These are phyloP conservation scores for Mycena polygramma DNA, from an alignment of 768 basidiomycete species.

Conservation along the genomic window DNA sequence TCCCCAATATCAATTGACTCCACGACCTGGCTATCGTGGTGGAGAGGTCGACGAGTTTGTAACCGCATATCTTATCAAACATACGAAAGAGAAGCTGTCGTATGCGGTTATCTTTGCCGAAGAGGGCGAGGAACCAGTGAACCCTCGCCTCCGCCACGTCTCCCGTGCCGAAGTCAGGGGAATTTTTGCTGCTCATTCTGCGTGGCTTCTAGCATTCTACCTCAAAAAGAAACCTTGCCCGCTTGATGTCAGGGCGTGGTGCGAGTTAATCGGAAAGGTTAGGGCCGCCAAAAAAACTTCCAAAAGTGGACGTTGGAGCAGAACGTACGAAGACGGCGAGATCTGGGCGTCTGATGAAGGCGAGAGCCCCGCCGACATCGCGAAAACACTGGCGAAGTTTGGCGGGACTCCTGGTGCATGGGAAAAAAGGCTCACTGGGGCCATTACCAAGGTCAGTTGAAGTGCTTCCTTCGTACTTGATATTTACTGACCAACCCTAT, in stretches of 20 bases:
- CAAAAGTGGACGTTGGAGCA: slow-evolving; percentile 38
- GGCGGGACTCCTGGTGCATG: slow-evolving; percentile 48
- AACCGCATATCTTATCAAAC: slow-evolving; percentile 51
- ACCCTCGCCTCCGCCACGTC: slow-evolving; percentile 60
- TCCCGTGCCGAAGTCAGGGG: slow-evolving; percentile 64
- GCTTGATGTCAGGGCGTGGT: slow-evolving; percentile 63
- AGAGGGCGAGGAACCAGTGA: slow-evolving; percentile 44
- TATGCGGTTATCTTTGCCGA: slow-evolving; percentile 48
- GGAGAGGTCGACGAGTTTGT: slow-evolving; percentile 66
- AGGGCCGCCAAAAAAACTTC: background rate
- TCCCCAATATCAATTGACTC: slow-evolving; percentile 47
- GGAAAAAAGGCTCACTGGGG: slow-evolving; percentile 43
- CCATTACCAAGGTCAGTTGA: slow-evolving; percentile 16
- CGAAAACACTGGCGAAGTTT: slow-evolving; percentile 45
- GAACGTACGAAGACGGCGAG: slow-evolving; percentile 31
- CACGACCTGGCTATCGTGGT: slow-evolving; percentile 38
- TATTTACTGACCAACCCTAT: background rate
- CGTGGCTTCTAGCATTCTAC: slow-evolving; percentile 71
- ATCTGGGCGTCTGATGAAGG: slow-evolving; percentile 32
- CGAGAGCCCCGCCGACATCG: slow-evolving; percentile 5
- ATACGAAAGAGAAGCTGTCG: slow-evolving; percentile 10
- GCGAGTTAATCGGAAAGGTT: slow-evolving; percentile 53
- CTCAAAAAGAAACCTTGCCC: slow-evolving; percentile 42
- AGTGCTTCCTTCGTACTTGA: background rate
- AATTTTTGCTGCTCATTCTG: slow-evolving; percentile 66